Evolutionary conservation across 306 rosid species (phyloP).

Genomic region (Cucumis hystrix): DNA sequence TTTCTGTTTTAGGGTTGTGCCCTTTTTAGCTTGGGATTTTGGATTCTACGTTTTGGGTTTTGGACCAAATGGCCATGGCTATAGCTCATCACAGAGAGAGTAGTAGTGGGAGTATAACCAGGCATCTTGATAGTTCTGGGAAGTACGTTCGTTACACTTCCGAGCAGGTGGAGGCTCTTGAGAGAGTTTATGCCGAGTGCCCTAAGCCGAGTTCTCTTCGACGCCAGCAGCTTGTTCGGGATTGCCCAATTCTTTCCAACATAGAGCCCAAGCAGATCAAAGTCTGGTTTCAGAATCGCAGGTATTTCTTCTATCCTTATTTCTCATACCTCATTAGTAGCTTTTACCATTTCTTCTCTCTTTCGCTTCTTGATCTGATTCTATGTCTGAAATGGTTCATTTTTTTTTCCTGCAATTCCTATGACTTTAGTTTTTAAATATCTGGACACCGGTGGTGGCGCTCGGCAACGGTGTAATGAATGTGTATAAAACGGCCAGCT

Average conservation of each 20-base stretch:
- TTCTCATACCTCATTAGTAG: neutral
- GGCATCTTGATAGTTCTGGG: constrained; percentile 66
- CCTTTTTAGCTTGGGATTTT: neutral
- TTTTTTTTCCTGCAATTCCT: neutral
- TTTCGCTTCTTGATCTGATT: neutral
- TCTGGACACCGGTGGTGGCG: neutral
- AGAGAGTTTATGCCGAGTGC: constrained; percentile 81
- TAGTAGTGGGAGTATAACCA: constrained; percentile 70
- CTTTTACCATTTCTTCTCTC: neutral
- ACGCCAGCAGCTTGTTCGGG: constrained; percentile 87
- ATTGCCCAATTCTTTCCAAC: constrained; percentile 82
- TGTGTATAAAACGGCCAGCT: too few species aligned
- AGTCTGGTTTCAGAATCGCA: constrained; percentile 98
- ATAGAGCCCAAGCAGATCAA: constrained; percentile 98
- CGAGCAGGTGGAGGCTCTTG: constrained; percentile 93
- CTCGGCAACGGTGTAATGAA: neutral
- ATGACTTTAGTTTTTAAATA: neutral
- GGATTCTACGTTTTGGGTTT: neutral
- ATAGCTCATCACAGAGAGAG: constrained; percentile 81
- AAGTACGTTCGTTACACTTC: constrained; percentile 88
- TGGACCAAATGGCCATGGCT: constrained; percentile 62
- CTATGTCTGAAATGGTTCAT: neutral
- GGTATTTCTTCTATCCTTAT: constrained; percentile 18
- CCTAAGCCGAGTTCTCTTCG: constrained; percentile 91
- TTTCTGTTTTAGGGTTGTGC: neutral